Evolutionary conservation across 73 alveolate species (phyloP), one percentile per base, ranked within the genome.

Genomic region (Uronychia binucleata): DNA sequence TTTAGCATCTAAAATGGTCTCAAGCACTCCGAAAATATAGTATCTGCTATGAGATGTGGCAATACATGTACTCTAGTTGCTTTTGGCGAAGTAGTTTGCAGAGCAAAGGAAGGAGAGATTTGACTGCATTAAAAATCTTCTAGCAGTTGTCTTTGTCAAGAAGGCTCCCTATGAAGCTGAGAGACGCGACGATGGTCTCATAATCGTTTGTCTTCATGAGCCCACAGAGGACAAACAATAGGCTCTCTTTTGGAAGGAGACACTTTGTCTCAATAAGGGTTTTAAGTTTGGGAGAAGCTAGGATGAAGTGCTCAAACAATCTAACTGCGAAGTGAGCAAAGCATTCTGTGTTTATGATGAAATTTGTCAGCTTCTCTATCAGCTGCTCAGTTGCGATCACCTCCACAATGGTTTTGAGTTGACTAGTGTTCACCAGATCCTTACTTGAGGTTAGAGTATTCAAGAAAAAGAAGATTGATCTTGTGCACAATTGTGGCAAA

Each of bases 401-500:
- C 28, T 75, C 67, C 31, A 85, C 30, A 26, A 90, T 80, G 34
- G 57, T 85, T 28, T 79, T 57, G 26, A 90, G 58, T n/a, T 46
- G 67, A 46, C 67, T 46, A 46, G 67, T 46, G 67, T 46, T 19
- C 5, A 11, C 19, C 5, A 19, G 67, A 46, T 11, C 19, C 81
- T 11, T 81, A 29, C 74, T 84, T 90, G 29, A 90, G 31, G 58
- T 75, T 80, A n/a, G 67, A 85, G 59, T 79, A 90, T 33, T 90
- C 95, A 1, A 90, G 81, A 77, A 90, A 31, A 31, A 85, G 78
- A 1, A 90, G 80, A 75, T 90, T 90, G 25, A 90, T 57, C 83
- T 90, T 90, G 33, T 90, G 95, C 1, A 90, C 85, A 75, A 90
- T 57, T 13, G 95, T 90, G n/a, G 95, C 95, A 86, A 90, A 86